These are phyloP conservation scores for Pleurotus eryngii DNA, from an alignment of 768 basidiomycete species.

Conservation along the genomic window DNA sequence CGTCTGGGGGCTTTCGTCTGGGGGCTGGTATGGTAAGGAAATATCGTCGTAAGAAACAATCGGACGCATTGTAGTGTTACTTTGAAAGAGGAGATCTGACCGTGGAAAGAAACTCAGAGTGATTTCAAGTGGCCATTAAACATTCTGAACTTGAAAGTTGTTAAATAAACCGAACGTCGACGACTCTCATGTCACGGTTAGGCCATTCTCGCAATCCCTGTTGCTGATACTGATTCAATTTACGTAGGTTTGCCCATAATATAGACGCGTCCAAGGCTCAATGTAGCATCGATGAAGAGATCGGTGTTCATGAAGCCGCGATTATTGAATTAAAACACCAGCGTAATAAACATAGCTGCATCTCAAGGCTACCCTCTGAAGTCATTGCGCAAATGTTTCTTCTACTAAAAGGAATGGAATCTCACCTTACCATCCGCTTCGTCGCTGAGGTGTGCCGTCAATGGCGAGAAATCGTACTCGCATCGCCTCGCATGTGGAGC, in stretches of 20 bases:
- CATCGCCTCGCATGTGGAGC: not conserved
- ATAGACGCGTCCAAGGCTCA: too few relatives aligned
- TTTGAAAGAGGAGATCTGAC: too few relatives aligned
- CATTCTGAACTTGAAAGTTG: too few relatives aligned
- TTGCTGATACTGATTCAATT: too few relatives aligned
- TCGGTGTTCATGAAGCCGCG: not conserved
- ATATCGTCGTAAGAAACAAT: constrained; percentile 67
- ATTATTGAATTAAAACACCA: not conserved
- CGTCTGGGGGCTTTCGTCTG: constrained; percentile 14
- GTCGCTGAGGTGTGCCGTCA: not conserved
- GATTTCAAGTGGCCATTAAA: too few relatives aligned
- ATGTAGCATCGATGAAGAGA: too few relatives aligned
- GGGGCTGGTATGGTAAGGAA: constrained; percentile 35
- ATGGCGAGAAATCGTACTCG: not conserved
- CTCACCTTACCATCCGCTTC: not conserved
- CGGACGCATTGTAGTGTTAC: constrained; percentile 21
- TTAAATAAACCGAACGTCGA: too few relatives aligned
- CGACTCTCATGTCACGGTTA: too few relatives aligned
- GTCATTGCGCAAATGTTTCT: not conserved
- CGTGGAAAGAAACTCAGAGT: too few relatives aligned
- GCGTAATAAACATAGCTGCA: not conserved
- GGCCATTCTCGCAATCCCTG: too few relatives aligned
- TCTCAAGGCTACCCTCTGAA: not conserved
- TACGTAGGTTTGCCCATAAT: too few relatives aligned
- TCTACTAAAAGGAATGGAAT: not conserved